Evolutionary conservation across 352 stramenopile species (phyloP).

Genomic region (Globisporangium echinulatum): DNA sequence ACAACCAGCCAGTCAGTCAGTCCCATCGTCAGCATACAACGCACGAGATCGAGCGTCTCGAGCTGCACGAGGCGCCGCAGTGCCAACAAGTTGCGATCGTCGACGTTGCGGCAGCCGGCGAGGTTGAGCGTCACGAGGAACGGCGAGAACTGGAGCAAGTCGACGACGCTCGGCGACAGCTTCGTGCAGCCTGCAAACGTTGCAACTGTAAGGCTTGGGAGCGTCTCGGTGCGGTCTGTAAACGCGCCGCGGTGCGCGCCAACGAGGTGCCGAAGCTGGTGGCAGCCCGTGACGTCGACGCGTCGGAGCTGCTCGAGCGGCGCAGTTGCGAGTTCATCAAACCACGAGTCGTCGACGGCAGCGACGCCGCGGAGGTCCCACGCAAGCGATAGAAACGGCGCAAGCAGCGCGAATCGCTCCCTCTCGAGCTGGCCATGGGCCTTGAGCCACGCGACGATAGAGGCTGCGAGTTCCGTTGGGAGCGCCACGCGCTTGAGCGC

Average conservation of each 20-base stretch:
- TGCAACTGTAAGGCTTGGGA: constrained; percentile 46
- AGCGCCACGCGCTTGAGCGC: constrained; percentile 12
- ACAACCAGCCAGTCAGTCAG: neutral
- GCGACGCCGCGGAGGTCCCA: constrained; percentile 45
- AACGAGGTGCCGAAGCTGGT: constrained; percentile 45
- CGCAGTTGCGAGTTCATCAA: constrained; percentile 35
- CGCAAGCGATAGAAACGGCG: constrained; percentile 44
- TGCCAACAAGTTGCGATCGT: constrained; percentile 44
- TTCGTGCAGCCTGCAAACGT: constrained; percentile 45
- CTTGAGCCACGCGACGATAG: constrained; percentile 47
- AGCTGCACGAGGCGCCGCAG: constrained; percentile 32
- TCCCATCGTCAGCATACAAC: constrained; percentile 2
- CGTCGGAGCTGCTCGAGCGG: constrained; percentile 45
- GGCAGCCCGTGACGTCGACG: constrained; percentile 52
- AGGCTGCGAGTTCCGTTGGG: constrained; percentile 34
- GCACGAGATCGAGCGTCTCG: constrained; percentile 50
- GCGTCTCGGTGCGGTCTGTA: constrained; percentile 24
- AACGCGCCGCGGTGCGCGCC: constrained; percentile 22
- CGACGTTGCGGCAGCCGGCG: constrained; percentile 48
- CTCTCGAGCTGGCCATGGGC: constrained; percentile 45
- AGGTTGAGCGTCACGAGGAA: constrained; percentile 52
- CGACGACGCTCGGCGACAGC: constrained; percentile 34
- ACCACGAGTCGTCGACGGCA: constrained; percentile 62
- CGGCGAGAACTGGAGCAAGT: constrained; percentile 51
- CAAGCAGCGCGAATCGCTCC: constrained; percentile 45